Percentiles rank a stretch among this genome's conserved stretches.
Conservation (phyloP, 1,284 basidiomycete genomes). For the Microbotryomycetes sp. region DNA sequence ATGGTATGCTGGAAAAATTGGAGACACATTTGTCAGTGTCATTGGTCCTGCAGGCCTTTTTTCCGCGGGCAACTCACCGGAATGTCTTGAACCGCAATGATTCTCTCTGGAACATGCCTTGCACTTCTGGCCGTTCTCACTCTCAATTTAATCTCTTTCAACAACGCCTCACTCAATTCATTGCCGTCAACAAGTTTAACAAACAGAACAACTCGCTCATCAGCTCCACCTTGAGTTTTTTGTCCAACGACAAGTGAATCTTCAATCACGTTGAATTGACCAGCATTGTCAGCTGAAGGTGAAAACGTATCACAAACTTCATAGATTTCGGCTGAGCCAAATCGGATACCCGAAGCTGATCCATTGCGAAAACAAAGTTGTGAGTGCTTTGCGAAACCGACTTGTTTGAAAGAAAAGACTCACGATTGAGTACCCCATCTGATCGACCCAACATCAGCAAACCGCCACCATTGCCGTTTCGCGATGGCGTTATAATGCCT, state of each 20-base stretch:
- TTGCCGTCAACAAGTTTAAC: conserved; percentile 59
- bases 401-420: neutral
- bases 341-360: conserved; percentile 70
- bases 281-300: conserved; percentile 11
- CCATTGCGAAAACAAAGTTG: conserved; percentile 32
- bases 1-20: conserved; percentile 56
- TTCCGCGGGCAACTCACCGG: no score
- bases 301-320: conserved; percentile 57
- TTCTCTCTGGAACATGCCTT: conserved; percentile 47
- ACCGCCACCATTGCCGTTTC: conserved; percentile 64
- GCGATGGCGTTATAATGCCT: conserved; percentile 60
- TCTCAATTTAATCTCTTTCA: conserved; percentile 44
- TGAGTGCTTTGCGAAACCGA: conserved; percentile 22
- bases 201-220: conserved; percentile 77
- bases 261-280: conserved; percentile 50
- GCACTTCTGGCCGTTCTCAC: conserved; percentile 23
- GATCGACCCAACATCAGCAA: conserved; percentile 75
- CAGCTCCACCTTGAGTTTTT: conserved; percentile 59
- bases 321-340: conserved; percentile 78
- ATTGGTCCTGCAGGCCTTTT: neutral
- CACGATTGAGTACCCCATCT: conserved; percentile 58
- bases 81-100: conserved; percentile 63
- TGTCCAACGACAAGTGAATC: conserved; percentile 73
- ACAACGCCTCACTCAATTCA: conserved; percentile 51
- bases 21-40: neutral